Conservation (phyloP, 371 early-diverging fungal genomes). For the Chytridium lagenaria region DNA sequence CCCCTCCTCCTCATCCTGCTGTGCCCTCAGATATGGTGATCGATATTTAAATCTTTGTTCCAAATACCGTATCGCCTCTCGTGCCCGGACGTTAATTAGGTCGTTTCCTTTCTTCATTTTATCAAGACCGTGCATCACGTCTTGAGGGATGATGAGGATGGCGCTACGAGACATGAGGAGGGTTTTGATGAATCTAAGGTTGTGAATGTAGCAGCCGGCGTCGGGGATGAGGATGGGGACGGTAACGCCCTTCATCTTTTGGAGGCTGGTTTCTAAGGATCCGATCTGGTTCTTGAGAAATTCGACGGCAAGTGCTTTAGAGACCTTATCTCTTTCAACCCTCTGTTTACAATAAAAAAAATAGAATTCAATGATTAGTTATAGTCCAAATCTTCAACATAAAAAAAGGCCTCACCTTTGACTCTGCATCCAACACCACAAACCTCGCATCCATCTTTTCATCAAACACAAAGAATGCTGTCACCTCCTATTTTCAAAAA, state of each 20-base stretch:
- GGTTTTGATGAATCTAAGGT: conserved; percentile 59
- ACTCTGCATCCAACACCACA: conserved; percentile 63
- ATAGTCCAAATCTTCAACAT: no score
- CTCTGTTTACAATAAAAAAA: no score
- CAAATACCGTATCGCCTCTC: conserved; percentile 79
- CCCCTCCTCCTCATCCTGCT: conserved; percentile 36
- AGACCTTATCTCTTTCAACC: conserved; percentile 61
- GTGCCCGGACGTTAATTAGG: conserved; percentile 66
- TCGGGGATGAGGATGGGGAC: conserved; percentile 55
- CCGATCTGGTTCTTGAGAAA: conserved; percentile 69
- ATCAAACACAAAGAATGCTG: conserved; percentile 55
- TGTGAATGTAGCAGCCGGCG: conserved; percentile 58
- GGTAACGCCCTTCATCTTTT: conserved; percentile 29
- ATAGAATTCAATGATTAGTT: no score
- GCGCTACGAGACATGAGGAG: conserved; percentile 52
- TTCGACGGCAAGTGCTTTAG: conserved; percentile 70
- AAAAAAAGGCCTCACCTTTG: no score
- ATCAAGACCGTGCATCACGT: conserved; percentile 74
- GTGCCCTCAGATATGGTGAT: conserved; percentile 31
- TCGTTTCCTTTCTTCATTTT: conserved; percentile 71
- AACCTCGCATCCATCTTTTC: conserved; percentile 59
- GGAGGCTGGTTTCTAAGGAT: conserved; percentile 58
- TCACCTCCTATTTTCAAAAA: conserved; percentile 24
- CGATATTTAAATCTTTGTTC: conserved; percentile 61
- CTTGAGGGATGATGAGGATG: conserved; percentile 65